Percentiles rank a stretch among this genome's conserved stretches.
Evolutionary conservation across 2,329 filamentous ascomycete species (phyloP).

Genomic region (Colletotrichum melonis): DNA sequence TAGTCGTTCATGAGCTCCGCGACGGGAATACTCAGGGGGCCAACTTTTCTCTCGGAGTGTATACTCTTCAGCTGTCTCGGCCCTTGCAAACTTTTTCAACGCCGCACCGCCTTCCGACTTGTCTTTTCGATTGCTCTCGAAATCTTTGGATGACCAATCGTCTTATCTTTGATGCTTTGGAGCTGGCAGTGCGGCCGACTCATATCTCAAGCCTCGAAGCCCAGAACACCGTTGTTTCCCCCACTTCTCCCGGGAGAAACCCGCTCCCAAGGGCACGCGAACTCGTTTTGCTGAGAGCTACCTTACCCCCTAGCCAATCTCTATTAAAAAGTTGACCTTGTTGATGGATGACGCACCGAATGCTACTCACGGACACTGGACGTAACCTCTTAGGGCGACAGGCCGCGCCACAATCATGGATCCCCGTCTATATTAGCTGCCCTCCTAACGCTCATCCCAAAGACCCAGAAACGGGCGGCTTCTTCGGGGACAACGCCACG

Average conservation of each 20-base stretch:
- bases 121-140: not conserved
- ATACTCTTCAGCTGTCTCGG: not conserved
- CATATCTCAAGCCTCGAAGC: not conserved
- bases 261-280: slow-evolving; percentile 23
- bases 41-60: not conserved
- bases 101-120: not conserved
- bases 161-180: not conserved
- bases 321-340: slow-evolving; percentile 14
- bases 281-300: slow-evolving; percentile 20
- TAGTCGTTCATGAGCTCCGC: slow-evolving; percentile 1
- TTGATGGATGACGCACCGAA: slow-evolving; percentile 29
- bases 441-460: not conserved
- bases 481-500: slow-evolving; percentile 21
- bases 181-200: not conserved
- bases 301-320: slow-evolving; percentile 7
- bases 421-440: slow-evolving; percentile 19
- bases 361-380: slow-evolving; percentile 6
- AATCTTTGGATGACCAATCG: not conserved
- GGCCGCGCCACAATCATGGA: slow-evolving; percentile 27
- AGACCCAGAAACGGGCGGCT: slow-evolving; percentile 9
- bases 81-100: not conserved
- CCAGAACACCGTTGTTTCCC: slow-evolving; percentile 9
- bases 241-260: slow-evolving; percentile 20
- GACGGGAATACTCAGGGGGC: slow-evolving; percentile 14
- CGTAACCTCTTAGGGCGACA: slow-evolving; percentile 8